Percentiles rank a stretch among this genome's conserved stretches.
phyloP scores from a whole-genome alignment of 257 asterid species.

The Handroanthus guayacan region DNA sequence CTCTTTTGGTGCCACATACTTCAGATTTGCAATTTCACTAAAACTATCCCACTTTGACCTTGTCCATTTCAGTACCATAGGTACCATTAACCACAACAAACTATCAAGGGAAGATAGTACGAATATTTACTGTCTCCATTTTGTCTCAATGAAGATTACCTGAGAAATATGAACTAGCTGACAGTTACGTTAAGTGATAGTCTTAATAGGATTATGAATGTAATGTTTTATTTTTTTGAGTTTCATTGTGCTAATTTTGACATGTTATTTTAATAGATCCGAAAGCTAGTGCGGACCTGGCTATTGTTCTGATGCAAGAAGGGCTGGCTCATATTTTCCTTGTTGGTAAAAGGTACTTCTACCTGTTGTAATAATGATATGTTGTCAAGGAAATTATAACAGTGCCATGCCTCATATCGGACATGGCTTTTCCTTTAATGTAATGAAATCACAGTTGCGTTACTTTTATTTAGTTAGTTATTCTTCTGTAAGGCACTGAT shows the following conservation, averaged over 20 bases:
- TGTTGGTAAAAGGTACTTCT: conserved; percentile 81
- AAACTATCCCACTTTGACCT: not conserved
- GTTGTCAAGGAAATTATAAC: not conserved
- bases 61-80: too few species aligned
- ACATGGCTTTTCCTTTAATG: not conserved
- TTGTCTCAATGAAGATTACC: too few species aligned
- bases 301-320: conserved; percentile 96
- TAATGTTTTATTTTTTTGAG: conserved; percentile 11
- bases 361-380: conserved; percentile 21
- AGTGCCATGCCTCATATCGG: not conserved
- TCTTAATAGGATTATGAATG: not conserved
- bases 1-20: conserved; percentile 9
- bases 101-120: too few species aligned
- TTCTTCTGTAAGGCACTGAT: not conserved
- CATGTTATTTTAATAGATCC: conserved; percentile 62
- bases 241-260: conserved; percentile 40
- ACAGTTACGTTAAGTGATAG: too few species aligned
- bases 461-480: not conserved
- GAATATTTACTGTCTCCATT: too few species aligned
- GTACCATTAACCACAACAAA: too few species aligned
- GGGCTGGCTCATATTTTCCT: conserved; percentile 87
- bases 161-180: not conserved
- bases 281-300: conserved; percentile 93
- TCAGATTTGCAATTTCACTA: not conserved
- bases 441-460: not conserved